A percentile compares a stretch with the other conserved stretches of the same genome.
phyloP scores from a whole-genome alignment of 345 rosid species.

The Syzygium jambos region DNA sequence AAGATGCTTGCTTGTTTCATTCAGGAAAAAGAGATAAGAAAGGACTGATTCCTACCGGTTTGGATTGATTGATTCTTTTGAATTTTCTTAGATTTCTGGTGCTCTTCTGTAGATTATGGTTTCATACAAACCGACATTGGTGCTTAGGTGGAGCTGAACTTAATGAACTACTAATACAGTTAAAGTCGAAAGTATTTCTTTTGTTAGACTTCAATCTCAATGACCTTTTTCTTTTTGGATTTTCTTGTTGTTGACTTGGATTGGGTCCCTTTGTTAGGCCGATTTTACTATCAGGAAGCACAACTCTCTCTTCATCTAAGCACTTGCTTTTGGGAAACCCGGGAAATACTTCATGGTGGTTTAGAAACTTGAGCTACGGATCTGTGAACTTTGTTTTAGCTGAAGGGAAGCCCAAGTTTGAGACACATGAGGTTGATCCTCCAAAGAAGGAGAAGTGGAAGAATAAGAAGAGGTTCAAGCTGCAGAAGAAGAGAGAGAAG shows the following conservation, averaged over 20 bases:
- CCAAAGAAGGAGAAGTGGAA: constrained; percentile 82
- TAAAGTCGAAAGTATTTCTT: not conserved
- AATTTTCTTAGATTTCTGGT: not conserved
- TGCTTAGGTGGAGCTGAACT: not conserved
- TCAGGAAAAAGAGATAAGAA: not conserved
- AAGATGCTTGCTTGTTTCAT: not conserved
- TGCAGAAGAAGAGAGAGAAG: constrained; percentile 71
- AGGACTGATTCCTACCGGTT: not conserved
- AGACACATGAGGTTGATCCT: constrained; percentile 59
- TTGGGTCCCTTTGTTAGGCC: constrained; percentile 5
- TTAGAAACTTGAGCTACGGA: constrained; percentile 53
- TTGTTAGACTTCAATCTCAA: not conserved
- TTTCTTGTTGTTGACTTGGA: not conserved
- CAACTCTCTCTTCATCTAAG: constrained; percentile 4
- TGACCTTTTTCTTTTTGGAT: not conserved
- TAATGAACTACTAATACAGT: not conserved
- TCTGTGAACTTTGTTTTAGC: constrained; percentile 68
- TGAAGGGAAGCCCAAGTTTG: constrained; percentile 87
- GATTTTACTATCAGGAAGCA: constrained; percentile 1
- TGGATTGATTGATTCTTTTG: not conserved
- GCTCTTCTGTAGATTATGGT: not conserved
- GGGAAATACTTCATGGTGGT: constrained; percentile 16
- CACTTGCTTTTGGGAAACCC: constrained; percentile 4
- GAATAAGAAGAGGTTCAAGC: constrained; percentile 64
- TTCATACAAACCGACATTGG: not conserved